A percentile compares a stretch with the other conserved stretches of the same genome.
phyloP scores from a whole-genome alignment of 1,284 basidiomycete species.

The Sporisorium exsertum region DNA sequence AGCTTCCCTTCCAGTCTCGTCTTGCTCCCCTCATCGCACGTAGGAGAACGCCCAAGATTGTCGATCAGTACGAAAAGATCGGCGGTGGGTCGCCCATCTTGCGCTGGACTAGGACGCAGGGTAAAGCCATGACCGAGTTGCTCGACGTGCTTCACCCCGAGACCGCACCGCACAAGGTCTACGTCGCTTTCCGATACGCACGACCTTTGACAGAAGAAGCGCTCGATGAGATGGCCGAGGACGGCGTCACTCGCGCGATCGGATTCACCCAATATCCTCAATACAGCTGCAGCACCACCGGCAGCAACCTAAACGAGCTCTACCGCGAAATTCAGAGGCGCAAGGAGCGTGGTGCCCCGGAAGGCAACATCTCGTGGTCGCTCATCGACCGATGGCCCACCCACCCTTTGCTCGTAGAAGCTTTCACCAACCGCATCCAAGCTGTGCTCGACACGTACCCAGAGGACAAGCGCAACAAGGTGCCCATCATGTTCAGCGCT shows the following conservation, averaged over 20 bases:
- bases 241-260: constrained; percentile 90
- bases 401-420: constrained; percentile 91
- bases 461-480: constrained; percentile 75
- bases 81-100: constrained; percentile 99
- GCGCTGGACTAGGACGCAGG: constrained; percentile 88
- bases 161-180: constrained; percentile 94
- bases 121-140: constrained; percentile 86
- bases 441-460: constrained; percentile 85
- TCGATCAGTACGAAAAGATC: constrained; percentile 92
- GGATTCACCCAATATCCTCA: constrained; percentile 99
- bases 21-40: constrained; percentile 90
- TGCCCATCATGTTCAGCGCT: constrained; percentile 93
- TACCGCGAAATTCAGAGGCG: constrained; percentile 74
- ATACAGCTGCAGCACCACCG: constrained; percentile 97
- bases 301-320: constrained; percentile 94
- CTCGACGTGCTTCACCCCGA: constrained; percentile 92
- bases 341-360: constrained; percentile 65
- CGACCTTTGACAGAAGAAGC: constrained; percentile 87
- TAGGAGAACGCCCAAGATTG: constrained; percentile 92
- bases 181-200: constrained; percentile 79
- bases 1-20: constrained; percentile 85
- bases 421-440: constrained; percentile 89
- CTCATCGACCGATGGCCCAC: constrained; percentile 98
- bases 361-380: constrained; percentile 86
- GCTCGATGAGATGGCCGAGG: constrained; percentile 84